phyloP scores from a whole-genome alignment of 352 stramenopile species.

The Pythium folliculosum region DNA sequence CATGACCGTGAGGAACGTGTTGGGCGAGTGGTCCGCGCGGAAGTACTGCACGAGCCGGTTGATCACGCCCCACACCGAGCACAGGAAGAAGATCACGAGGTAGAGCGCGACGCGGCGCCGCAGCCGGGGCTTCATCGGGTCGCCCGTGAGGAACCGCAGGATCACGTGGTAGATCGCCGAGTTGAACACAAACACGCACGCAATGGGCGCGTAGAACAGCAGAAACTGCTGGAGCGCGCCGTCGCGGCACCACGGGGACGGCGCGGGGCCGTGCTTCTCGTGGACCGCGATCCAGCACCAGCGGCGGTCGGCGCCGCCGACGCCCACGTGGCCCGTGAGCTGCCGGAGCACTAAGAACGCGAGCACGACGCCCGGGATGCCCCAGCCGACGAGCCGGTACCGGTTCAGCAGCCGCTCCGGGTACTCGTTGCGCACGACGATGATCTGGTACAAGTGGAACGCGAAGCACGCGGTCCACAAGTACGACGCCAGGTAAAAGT shows the following conservation, averaged over 20 bases:
- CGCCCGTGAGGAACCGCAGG: constrained; percentile 56
- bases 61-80: constrained; percentile 69
- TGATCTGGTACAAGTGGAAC: constrained; percentile 88
- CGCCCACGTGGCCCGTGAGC: constrained; percentile 67
- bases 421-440: constrained; percentile 81
- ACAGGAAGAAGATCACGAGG: constrained; percentile 69
- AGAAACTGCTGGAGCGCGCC: constrained; percentile 64
- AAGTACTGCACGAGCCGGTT: constrained; percentile 71
- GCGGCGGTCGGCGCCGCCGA: constrained; percentile 62
- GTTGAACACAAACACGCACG: constrained; percentile 73
- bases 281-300: constrained; percentile 82
- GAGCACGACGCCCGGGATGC: constrained; percentile 53
- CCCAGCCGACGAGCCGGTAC: constrained; percentile 71
- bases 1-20: constrained; percentile 57
- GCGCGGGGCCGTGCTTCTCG: constrained; percentile 30
- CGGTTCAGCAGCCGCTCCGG: constrained; percentile 60
- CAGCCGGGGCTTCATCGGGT: constrained; percentile 66
- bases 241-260: constrained; percentile 38
- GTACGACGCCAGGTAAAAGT: constrained; percentile 83
- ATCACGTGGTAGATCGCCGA: constrained; percentile 57
- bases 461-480: constrained; percentile 86
- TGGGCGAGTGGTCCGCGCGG: constrained; percentile 44
- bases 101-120: constrained; percentile 65
- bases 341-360: constrained; percentile 64
- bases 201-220: constrained; percentile 69